Evolutionary conservation across 768 basidiomycete species (phyloP).

Genomic region (Leccinum obscurum): DNA sequence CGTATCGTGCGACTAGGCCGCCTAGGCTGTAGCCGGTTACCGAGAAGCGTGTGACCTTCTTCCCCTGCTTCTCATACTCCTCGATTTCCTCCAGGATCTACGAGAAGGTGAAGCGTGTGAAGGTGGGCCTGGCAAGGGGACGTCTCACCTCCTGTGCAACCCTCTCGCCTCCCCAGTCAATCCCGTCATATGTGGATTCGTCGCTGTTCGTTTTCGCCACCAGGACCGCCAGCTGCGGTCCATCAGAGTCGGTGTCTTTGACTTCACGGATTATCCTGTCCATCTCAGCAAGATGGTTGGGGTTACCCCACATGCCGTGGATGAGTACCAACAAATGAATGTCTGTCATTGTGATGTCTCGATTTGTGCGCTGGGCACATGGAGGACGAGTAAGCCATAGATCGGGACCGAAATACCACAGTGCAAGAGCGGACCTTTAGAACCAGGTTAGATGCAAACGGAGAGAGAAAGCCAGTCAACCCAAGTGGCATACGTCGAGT

Average conservation of each 20-base stretch:
- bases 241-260: conserved; percentile 30
- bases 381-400: background rate
- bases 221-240: conserved; percentile 58
- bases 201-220: conserved; percentile 64
- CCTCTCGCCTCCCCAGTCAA: conserved; percentile 83
- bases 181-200: conserved; percentile 75
- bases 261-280: conserved; percentile 52
- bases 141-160: conserved; percentile 70
- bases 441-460: background rate
- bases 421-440: conserved; percentile 5
- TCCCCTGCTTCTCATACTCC: conserved; percentile 51
- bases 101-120: conserved; percentile 2
- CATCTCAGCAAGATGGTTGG: conserved; percentile 61
- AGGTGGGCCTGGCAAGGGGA: background rate
- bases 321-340: conserved; percentile 47
- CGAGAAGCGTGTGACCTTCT: conserved; percentile 67
- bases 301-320: conserved; percentile 82
- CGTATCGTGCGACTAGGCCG: conserved; percentile 78
- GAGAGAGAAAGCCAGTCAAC: background rate
- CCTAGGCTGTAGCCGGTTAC: conserved; percentile 80
- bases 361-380: conserved; percentile 1
- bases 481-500: background rate
- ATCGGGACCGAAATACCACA: background rate
- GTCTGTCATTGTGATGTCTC: conserved; percentile 22
- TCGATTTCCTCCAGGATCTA: conserved; percentile 60